These are phyloP conservation scores for Thalassiosira exigua DNA, from an alignment of 352 stramenopile genomes.

Conservation along the genomic window DNA sequence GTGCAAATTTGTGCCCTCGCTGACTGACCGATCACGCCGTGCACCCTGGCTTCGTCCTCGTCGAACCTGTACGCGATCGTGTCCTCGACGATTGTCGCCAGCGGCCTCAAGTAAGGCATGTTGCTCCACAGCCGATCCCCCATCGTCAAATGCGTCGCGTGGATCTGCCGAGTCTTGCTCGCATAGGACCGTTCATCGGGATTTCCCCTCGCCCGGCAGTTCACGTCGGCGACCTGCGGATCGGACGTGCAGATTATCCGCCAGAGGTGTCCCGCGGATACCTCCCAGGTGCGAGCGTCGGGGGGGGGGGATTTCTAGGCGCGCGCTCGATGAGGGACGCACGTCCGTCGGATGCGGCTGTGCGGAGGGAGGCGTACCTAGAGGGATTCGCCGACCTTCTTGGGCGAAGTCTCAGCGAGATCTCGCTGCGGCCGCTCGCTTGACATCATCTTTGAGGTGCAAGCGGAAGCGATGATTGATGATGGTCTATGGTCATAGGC, in stretches of 20 bases:
- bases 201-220: conserved; percentile 55
- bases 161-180: conserved; percentile 67
- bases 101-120: conserved; percentile 61
- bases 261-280: conserved; percentile 54
- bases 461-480: too few relatives aligned
- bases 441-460: too few relatives aligned
- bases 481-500: too few relatives aligned
- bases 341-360: conserved; percentile 29
- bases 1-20: too few relatives aligned
- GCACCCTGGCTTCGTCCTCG: conserved; percentile 64
- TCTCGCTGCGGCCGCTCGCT: too few relatives aligned
- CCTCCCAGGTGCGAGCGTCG: conserved; percentile 53
- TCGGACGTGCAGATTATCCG: conserved; percentile 57
- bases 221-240: conserved; percentile 70
- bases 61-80: conserved; percentile 70
- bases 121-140: conserved; percentile 65
- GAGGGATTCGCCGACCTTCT: conserved; percentile 44
- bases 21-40: conserved; percentile 70
- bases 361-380: conserved; percentile 47
- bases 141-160: conserved; percentile 61
- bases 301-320: conserved; percentile 53
- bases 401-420: conserved; percentile 47
- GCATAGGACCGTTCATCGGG: conserved; percentile 61
- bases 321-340: conserved; percentile 38
- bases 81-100: conserved; percentile 62